These are phyloP conservation scores for Cercis canadensis DNA, from an alignment of 306 rosid genomes.

Conservation along the genomic window DNA sequence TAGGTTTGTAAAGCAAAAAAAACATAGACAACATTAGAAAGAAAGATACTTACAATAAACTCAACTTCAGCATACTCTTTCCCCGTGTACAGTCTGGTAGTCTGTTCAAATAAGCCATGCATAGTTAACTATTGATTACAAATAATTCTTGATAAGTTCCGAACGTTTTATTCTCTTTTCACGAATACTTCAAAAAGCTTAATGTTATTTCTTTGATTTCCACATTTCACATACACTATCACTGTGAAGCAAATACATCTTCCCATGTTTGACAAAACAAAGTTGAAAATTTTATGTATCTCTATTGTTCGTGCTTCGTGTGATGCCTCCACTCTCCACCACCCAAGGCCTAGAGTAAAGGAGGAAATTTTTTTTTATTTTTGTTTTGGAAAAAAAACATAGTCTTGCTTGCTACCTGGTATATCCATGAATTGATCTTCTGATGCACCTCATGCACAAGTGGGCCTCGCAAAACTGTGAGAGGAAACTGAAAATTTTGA, in stretches of 20 bases:
- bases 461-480: conserved; percentile 54
- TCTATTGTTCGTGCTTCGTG: too few relatives aligned
- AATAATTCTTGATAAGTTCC: too few relatives aligned
- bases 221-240: too few relatives aligned
- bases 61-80: conserved; percentile 96
- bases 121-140: conserved; percentile 11
- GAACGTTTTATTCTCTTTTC: too few relatives aligned
- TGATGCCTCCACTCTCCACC: too few relatives aligned
- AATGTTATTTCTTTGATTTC: too few relatives aligned
- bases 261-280: too few relatives aligned
- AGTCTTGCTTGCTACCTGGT: conserved; percentile 41
- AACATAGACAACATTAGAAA: neutral
- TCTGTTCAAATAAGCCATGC: conserved; percentile 52
- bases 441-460: conserved; percentile 66
- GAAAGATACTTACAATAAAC: conserved; percentile 68
- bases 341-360: too few relatives aligned
- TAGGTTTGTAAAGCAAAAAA: conserved; percentile 11
- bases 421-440: conserved; percentile 60
- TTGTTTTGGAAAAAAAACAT: too few relatives aligned
- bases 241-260: too few relatives aligned
- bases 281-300: too few relatives aligned
- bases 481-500: conserved; percentile 40
- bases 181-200: neutral
- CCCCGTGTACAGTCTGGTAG: conserved; percentile 79
- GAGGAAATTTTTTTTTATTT: too few relatives aligned